phyloP scores from a whole-genome alignment of 345 rosid genomes.

The Ricinus communis region DNA sequence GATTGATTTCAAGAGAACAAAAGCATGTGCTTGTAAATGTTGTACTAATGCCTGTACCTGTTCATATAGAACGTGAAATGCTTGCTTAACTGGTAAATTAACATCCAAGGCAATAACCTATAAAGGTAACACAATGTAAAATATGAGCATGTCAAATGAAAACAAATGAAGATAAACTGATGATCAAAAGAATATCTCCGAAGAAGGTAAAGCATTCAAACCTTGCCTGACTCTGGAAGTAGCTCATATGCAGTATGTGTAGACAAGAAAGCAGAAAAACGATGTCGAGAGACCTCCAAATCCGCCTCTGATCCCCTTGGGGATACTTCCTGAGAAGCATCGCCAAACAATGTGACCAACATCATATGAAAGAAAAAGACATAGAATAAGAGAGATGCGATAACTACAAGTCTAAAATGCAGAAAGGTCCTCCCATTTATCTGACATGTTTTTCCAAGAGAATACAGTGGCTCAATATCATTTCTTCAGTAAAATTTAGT shows the following conservation, averaged over 20 bases:
- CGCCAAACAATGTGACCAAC: conserved; percentile 26
- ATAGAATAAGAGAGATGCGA: neutral
- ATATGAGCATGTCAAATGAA: neutral
- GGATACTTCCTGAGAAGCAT: conserved; percentile 42
- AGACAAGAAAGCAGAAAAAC: conserved; percentile 46
- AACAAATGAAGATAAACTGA: conserved; percentile 1
- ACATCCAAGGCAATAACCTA: conserved; percentile 96
- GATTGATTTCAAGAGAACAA: neutral
- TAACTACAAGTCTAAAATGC: neutral
- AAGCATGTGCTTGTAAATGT: neutral
- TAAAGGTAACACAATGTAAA: conserved; percentile 12
- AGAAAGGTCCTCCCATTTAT: neutral
- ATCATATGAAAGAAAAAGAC: neutral
- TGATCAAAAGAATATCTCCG: conserved; percentile 21
- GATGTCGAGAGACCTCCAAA: conserved; percentile 69
- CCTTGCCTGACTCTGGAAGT: conserved; percentile 45
- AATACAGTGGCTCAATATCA: neutral
- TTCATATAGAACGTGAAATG: conserved; percentile 91
- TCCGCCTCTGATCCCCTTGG: conserved; percentile 63
- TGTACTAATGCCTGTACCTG: conserved; percentile 61
- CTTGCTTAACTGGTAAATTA: conserved; percentile 93
- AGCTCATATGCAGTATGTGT: conserved; percentile 34
- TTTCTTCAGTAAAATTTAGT: neutral
- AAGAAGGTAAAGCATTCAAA: conserved; percentile 28
- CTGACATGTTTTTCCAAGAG: neutral